Conservation (phyloP, 139 green algal species). For the Coelastrella sp. region DNA sequence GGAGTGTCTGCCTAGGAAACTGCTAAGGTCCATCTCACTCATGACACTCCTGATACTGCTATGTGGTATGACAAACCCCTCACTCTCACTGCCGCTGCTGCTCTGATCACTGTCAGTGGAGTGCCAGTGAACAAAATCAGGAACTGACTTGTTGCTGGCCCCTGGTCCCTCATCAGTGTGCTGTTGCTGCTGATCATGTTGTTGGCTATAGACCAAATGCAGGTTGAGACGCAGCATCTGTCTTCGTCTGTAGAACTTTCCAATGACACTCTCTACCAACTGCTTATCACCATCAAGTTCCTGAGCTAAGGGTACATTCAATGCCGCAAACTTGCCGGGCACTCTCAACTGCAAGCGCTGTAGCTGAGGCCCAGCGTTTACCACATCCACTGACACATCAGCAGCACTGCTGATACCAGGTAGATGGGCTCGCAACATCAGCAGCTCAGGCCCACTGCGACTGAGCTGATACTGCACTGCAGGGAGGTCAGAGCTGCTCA, state of each 20-base stretch:
- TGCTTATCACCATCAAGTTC: background rate
- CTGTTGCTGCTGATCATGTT: slow-evolving; percentile 10
- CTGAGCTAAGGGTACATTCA: slow-evolving; percentile 4
- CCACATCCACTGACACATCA: slow-evolving; percentile 19
- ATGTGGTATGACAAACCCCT: background rate
- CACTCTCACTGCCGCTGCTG: slow-evolving; percentile 42
- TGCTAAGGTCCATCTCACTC: slow-evolving; percentile 36
- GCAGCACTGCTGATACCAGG: slow-evolving; percentile 17
- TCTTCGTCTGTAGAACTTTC: slow-evolving; percentile 8
- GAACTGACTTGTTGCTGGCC: background rate
- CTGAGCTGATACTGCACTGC: background rate
- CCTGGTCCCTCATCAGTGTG: background rate
- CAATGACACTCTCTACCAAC: slow-evolving; percentile 8
- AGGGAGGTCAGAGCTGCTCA: slow-evolving; percentile 3
- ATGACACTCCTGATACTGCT: background rate
- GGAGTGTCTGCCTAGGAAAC: slow-evolving; percentile 26
- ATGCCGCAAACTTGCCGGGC: background rate
- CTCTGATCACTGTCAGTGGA: slow-evolving; percentile 1
- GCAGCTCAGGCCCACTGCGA: background rate
- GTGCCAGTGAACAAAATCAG: slow-evolving; percentile 33
- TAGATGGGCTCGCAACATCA: background rate
- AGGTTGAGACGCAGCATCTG: slow-evolving; percentile 1
- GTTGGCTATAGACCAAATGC: background rate
- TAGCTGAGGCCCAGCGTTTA: slow-evolving; percentile 14
- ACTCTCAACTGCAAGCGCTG: slow-evolving; percentile 32